phyloP scores from a whole-genome alignment of 108 stramenopile species.

The Cyclotella cryptica region DNA sequence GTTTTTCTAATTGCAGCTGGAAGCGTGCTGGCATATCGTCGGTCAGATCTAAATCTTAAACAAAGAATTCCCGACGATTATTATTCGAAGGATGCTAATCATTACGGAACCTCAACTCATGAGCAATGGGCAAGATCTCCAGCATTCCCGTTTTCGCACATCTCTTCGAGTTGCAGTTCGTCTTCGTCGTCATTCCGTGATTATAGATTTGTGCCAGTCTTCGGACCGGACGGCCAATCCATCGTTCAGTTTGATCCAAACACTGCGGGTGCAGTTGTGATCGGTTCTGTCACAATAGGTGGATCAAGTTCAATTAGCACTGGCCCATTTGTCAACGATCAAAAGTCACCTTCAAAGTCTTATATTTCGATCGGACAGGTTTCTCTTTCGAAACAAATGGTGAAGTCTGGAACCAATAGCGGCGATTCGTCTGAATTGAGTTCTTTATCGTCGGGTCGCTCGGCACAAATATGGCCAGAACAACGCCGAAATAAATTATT shows the following conservation, averaged over 20 bases:
- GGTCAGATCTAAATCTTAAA: background rate
- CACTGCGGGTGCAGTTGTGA: constrained; percentile 35
- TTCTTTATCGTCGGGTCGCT: constrained; percentile 33
- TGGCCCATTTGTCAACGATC: constrained; percentile 23
- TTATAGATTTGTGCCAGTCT: constrained; percentile 41
- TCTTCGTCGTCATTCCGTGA: constrained; percentile 41
- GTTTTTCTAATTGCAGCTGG: constrained; percentile 8
- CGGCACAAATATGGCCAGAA: background rate
- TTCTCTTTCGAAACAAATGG: background rate
- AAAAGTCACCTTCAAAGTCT: constrained; percentile 17
- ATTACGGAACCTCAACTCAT: constrained; percentile 9
- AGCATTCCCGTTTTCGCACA: constrained; percentile 12
- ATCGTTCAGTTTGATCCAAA: constrained; percentile 48
- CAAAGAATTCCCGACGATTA: constrained; percentile 1
- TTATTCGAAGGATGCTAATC: constrained; percentile 20
- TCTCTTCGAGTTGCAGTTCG: constrained; percentile 27
- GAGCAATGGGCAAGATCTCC: constrained; percentile 9
- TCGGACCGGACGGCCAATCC: constrained; percentile 25
- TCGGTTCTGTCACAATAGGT: constrained; percentile 48
- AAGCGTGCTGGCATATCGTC: background rate
- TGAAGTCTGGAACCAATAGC: constrained; percentile 19
- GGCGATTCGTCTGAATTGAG: constrained; percentile 22
- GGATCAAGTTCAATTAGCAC: constrained; percentile 42
- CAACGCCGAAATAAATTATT: background rate
- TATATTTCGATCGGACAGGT: constrained; percentile 17